phyloP scores from a whole-genome alignment of 176 grass and related monocot genomes.

The Carex myosuroides region DNA sequence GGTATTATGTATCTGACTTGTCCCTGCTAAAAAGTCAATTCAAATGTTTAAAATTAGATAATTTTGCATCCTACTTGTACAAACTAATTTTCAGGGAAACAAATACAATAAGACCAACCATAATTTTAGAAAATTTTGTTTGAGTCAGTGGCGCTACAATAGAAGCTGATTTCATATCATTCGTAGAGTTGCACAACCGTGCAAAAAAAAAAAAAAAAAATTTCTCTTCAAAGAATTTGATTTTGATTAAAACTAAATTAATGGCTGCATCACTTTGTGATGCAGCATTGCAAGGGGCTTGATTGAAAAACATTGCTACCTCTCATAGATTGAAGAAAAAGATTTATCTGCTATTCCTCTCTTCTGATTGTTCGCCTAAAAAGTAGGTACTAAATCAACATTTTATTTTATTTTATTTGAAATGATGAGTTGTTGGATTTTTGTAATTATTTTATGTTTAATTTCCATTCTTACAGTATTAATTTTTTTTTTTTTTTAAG shows the following conservation, averaged over 20 bases:
- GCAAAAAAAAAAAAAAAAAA: background rate
- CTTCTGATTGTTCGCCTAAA: background rate
- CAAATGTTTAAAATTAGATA: slow-evolving; percentile 8
- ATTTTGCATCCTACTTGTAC: slow-evolving; percentile 6
- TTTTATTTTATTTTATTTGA: background rate
- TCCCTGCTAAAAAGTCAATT: background rate
- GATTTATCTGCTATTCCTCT: background rate
- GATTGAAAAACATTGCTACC: slow-evolving; percentile 1
- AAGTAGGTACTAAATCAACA: slow-evolving; percentile 1
- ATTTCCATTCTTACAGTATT: background rate
- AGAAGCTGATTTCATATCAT: background rate
- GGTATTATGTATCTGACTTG: no score
- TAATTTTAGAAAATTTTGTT: slow-evolving; percentile 9
- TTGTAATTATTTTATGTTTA: background rate
- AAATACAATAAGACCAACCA: background rate
- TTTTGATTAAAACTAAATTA: background rate
- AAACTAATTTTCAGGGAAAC: background rate
- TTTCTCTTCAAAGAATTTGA: background rate
- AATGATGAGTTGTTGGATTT: background rate
- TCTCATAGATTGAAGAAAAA: slow-evolving; percentile 10
- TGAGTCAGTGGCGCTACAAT: background rate
- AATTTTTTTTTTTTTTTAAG: background rate
- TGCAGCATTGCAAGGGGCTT: slow-evolving; percentile 1
- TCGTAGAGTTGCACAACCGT: background rate
- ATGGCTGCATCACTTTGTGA: slow-evolving; percentile 17